Conservation (phyloP, 1,284 basidiomycete species). For the Cutaneotrichosporon mucoides region DNA sequence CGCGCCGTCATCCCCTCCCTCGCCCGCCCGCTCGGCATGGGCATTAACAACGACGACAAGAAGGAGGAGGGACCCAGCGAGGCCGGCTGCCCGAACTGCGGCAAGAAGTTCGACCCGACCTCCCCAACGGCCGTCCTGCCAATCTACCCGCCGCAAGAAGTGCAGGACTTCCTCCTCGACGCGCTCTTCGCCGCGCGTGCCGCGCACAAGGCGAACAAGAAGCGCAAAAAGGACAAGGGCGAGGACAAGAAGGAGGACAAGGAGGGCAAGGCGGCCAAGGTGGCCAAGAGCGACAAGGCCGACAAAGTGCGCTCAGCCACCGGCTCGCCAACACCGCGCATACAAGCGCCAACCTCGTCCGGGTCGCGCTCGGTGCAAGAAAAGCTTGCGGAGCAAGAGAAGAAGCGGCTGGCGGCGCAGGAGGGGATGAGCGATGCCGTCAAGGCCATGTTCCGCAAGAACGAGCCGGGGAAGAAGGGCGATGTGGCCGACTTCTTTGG, state of each 20-base stretch:
- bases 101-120: conserved; percentile 39
- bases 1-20: conserved; percentile 40
- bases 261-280: conserved; percentile 8
- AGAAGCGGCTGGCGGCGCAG: conserved; percentile 41
- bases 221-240: conserved; percentile 27
- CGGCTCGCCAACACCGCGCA: conserved; percentile 3
- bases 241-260: conserved; percentile 4
- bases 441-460: conserved; percentile 46
- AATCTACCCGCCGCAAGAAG: conserved; percentile 41
- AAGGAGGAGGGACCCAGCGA: conserved; percentile 5
- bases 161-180: conserved; percentile 43
- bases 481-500: conserved; percentile 47
- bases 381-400: conserved; percentile 47
- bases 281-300: conserved; percentile 2
- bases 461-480: conserved; percentile 21
- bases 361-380: conserved; percentile 33
- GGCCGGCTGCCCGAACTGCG: conserved; percentile 45
- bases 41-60: conserved; percentile 6
- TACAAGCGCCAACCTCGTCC: not conserved
- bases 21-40: conserved; percentile 23
- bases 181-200: conserved; percentile 35
- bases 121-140: conserved; percentile 25
- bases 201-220: conserved; percentile 33
- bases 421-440: conserved; percentile 50
- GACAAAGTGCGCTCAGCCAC: conserved; percentile 19